Conservation (phyloP, 768 basidiomycete species). For the Leccinum sublutescens region DNA sequence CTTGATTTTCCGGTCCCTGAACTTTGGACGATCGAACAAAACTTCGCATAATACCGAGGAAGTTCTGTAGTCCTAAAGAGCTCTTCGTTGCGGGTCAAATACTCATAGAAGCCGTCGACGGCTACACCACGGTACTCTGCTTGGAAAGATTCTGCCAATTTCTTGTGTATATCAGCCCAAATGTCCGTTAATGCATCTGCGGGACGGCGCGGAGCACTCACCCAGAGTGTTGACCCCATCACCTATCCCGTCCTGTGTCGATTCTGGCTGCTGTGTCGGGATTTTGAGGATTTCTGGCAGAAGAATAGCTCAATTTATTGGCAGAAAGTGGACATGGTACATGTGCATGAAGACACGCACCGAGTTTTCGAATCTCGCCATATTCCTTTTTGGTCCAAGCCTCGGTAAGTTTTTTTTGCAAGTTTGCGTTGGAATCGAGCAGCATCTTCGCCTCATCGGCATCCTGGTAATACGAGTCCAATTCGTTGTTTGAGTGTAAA, state of each 20-base stretch:
- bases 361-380: not conserved
- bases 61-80: not conserved
- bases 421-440: not conserved
- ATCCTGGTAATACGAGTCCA: not conserved
- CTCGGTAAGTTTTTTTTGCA: not conserved
- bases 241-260: no score
- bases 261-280: not conserved
- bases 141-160: not conserved
- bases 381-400: not conserved
- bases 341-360: not conserved
- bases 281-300: not conserved
- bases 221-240: not conserved
- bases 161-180: not conserved
- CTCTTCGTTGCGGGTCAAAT: constrained; percentile 11
- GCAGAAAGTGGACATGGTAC: no score
- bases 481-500: not conserved
- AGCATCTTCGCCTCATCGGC: not conserved
- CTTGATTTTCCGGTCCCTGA: constrained; percentile 16
- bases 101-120: constrained; percentile 19
- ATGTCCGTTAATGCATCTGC: not conserved
- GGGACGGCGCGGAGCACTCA: not conserved
- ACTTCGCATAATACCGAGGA: constrained; percentile 6
- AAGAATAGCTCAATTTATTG: no score
- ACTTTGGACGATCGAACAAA: constrained; percentile 13
- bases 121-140: constrained; percentile 3